These are phyloP conservation scores for Crithidia brevicula DNA, from an alignment of 208 protist species.

Conservation along the genomic window DNA sequence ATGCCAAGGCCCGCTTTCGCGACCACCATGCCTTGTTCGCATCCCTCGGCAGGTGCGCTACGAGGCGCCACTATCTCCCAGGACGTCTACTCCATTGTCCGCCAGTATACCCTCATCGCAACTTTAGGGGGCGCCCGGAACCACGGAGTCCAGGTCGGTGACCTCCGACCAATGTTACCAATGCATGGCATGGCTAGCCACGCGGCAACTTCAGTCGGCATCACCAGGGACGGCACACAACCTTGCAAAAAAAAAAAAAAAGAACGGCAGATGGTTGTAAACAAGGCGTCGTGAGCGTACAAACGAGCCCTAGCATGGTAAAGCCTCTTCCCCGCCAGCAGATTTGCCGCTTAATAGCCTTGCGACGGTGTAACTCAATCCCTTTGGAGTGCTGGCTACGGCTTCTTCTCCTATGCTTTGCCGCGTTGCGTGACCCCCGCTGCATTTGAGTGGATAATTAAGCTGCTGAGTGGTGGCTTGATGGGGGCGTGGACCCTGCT, in stretches of 20 bases:
- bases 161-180: not conserved
- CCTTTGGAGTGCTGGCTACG: too few relatives aligned
- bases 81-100: not conserved
- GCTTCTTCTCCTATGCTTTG: too few relatives aligned
- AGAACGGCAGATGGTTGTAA: not conserved
- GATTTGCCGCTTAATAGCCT: too few relatives aligned
- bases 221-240: not conserved
- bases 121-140: not conserved
- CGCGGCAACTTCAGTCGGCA: not conserved
- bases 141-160: not conserved
- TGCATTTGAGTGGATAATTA: too few relatives aligned
- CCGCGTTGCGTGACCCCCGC: too few relatives aligned
- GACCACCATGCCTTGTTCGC: not conserved
- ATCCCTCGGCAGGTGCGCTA: not conserved
- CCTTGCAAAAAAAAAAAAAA: not conserved
- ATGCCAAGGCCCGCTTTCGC: not conserved
- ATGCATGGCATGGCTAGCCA: not conserved
- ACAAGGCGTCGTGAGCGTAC: too few relatives aligned
- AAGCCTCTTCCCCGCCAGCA: too few relatives aligned
- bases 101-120: not conserved
- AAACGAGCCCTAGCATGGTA: too few relatives aligned
- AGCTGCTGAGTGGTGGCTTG: too few relatives aligned
- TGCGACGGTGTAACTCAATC: too few relatives aligned
- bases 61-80: not conserved
- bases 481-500: too few relatives aligned